Conservation (phyloP, 768 basidiomycete species). For the Kondoa subrosea region DNA sequence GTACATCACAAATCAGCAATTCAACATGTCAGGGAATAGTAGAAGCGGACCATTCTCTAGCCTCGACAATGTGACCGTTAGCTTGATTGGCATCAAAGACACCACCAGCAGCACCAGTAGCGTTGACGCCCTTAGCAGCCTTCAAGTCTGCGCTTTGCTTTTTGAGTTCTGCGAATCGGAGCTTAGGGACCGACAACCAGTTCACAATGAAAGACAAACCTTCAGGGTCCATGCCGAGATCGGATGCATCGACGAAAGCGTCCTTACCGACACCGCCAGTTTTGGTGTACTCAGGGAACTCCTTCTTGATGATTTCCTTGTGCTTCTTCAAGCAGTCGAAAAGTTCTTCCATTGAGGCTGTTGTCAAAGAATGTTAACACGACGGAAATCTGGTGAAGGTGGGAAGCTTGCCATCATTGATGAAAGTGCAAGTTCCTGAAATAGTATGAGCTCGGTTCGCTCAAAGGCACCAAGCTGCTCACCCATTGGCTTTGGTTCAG, state of each 20-base stretch:
- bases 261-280: constrained; percentile 30
- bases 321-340: constrained; percentile 29
- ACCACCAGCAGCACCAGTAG: constrained; percentile 16
- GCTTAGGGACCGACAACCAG: background rate
- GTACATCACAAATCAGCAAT: too few species aligned
- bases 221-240: constrained; percentile 32
- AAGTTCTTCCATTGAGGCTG: constrained; percentile 30
- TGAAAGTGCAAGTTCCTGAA: constrained; percentile 32
- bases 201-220: constrained; percentile 8
- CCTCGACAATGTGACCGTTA: background rate
- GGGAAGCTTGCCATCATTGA: constrained; percentile 36
- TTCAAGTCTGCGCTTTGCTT: background rate
- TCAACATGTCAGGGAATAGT: too few species aligned
- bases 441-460: too few species aligned
- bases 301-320: constrained; percentile 30
- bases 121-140: constrained; percentile 14
- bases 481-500: constrained; percentile 32
- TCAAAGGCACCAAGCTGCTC: too few species aligned
- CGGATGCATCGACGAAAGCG: constrained; percentile 33
- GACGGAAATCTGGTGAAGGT: too few species aligned
- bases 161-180: background rate
- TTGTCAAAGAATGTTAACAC: too few species aligned
- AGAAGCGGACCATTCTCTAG: too few species aligned
- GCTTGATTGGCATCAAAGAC: background rate
- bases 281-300: constrained; percentile 22